These are phyloP conservation scores for Uronychia binucleata DNA, from an alignment of 73 alveolate genomes.

Conservation along the genomic window DNA sequence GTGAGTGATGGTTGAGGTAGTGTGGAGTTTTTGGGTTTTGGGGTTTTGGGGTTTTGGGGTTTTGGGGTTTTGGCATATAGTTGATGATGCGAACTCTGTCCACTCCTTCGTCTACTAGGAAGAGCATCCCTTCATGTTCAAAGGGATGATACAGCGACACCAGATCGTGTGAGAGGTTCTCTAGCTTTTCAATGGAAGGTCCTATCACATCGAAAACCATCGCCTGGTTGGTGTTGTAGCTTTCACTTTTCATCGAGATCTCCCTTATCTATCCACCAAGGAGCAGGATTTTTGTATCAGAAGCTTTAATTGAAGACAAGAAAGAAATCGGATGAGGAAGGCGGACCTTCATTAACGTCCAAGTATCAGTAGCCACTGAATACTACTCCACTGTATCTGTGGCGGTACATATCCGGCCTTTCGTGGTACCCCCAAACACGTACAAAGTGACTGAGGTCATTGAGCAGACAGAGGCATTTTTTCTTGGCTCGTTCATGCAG, in stretches of 20 bases:
- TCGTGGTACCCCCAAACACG: slow-evolving; percentile 59
- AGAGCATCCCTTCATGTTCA: not conserved
- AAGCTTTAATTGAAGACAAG: slow-evolving; percentile 36
- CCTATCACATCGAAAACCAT: slow-evolving; percentile 54
- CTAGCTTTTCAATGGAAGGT: slow-evolving; percentile 6
- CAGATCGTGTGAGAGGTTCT: not conserved
- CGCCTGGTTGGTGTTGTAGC: slow-evolving; percentile 59
- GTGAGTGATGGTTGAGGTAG: too few species aligned
- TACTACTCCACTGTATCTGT: slow-evolving; percentile 61
- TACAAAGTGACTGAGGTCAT: slow-evolving; percentile 62
- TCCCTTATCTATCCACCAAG: slow-evolving; percentile 61
- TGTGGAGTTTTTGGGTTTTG: too few species aligned
- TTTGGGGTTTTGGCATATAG: too few species aligned
- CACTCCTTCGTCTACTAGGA: not conserved
- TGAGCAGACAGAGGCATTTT: slow-evolving; percentile 54
- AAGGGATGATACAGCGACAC: not conserved
- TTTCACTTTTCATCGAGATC: slow-evolving; percentile 29
- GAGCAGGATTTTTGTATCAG: slow-evolving; percentile 47
- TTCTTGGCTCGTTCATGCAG: slow-evolving; percentile 52
- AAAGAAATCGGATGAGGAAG: slow-evolving; percentile 46
- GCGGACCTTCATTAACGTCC: slow-evolving; percentile 58
- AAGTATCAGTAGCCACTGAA: slow-evolving; percentile 50
- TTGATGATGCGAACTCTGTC: too few species aligned
- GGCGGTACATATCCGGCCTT: not conserved
- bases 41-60: too few species aligned